phyloP scores from a whole-genome alignment of 1,139 yeast species.

The Candida gigantensis region DNA sequence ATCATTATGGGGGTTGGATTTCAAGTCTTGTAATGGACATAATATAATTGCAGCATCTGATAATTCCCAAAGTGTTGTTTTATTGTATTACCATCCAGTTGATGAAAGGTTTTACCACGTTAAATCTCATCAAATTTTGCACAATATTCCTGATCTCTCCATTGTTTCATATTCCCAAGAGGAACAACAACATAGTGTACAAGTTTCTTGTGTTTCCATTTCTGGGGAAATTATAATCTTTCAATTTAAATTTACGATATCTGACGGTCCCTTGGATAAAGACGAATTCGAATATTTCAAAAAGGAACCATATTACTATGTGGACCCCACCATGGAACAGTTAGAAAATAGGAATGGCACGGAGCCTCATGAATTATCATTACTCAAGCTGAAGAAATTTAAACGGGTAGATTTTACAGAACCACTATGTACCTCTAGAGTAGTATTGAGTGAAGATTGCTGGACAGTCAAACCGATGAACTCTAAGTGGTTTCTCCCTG shows the following conservation, averaged over 20 bases:
- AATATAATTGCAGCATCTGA: constrained; percentile 56
- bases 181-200: constrained; percentile 22
- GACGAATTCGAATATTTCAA: constrained; percentile 19
- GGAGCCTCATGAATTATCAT: constrained; percentile 10
- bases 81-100: constrained; percentile 35
- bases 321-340: constrained; percentile 32
- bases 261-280: constrained; percentile 31
- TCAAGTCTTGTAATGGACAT: constrained; percentile 25
- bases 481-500: constrained; percentile 47
- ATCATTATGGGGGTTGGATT: constrained; percentile 71
- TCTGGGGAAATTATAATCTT: constrained; percentile 50
- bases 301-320: constrained; percentile 22
- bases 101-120: constrained; percentile 34
- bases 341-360: constrained; percentile 21
- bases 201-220: constrained; percentile 46
- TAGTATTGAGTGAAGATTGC: constrained; percentile 48
- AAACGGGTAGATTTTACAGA: constrained; percentile 23
- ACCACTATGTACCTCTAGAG: constrained; percentile 29
- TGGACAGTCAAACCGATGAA: constrained; percentile 55
- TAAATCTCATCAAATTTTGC: constrained; percentile 46
- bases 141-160: constrained; percentile 62
- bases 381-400: constrained; percentile 18
- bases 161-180: constrained; percentile 11
- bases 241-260: constrained; percentile 29
- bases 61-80: constrained; percentile 50